Percentiles rank a stretch among this genome's conserved stretches.
These are phyloP conservation scores for Buxus sempervirens DNA, from an alignment of 164 flowering plant species.

Conservation along the genomic window DNA sequence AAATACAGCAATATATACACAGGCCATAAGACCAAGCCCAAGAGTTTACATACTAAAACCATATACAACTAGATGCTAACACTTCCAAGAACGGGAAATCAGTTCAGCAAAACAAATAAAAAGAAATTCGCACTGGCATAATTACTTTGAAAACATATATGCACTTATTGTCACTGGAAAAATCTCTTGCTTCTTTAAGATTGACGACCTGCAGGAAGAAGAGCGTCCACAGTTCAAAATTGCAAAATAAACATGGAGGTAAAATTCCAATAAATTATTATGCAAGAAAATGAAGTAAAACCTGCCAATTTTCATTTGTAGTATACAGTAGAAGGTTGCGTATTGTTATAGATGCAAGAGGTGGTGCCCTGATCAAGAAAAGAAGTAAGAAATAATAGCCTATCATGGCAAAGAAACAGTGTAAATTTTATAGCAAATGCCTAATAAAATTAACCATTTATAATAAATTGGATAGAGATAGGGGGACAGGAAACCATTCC, in stretches of 20 bases:
- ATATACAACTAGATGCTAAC: neutral
- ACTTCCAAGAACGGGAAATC: neutral
- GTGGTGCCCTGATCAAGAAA: conserved; percentile 63
- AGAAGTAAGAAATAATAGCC: neutral
- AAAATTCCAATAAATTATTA: neutral
- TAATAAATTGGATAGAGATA: too few species aligned
- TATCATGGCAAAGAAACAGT: neutral
- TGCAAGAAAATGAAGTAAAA: conserved; percentile 16
- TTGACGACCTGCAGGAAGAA: conserved; percentile 66
- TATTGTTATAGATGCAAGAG: conserved; percentile 91
- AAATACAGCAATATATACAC: neutral
- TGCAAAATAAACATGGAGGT: conserved; percentile 4
- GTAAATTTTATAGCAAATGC: neutral
- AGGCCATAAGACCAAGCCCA: neutral
- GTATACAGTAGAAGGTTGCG: conserved; percentile 80
- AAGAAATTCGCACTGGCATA: neutral
- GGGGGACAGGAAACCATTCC: too few species aligned
- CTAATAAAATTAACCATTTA: too few species aligned
- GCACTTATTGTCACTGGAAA: conserved; percentile 59
- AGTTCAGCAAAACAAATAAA: neutral
- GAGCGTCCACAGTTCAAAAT: conserved; percentile 10
- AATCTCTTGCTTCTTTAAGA: conserved; percentile 95
- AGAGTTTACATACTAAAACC: neutral
- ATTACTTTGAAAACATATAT: conserved; percentile 94
- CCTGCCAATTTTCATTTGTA: conserved; percentile 96